These are phyloP conservation scores for Spathaspora sp. DNA, from an alignment of 1,139 yeast species.

Conservation along the genomic window DNA sequence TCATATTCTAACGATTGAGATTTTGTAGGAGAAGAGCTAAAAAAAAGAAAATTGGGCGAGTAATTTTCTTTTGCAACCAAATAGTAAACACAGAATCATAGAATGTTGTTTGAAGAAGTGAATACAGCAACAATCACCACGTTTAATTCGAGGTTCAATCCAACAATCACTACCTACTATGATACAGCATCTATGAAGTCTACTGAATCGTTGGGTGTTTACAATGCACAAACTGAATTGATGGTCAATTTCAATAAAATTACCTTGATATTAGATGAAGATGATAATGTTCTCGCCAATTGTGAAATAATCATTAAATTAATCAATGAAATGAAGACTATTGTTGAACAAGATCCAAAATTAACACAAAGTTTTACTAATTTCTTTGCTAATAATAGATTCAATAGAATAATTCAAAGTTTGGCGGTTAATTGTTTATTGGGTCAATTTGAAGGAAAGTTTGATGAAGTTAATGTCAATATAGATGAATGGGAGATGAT, in stretches of 20 bases:
- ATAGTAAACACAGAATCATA: not conserved
- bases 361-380: constrained; percentile 1
- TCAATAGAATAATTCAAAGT: not conserved
- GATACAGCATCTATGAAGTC: not conserved
- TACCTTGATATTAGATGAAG: constrained; percentile 8
- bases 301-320: not conserved
- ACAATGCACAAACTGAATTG: constrained; percentile 3
- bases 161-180: not conserved
- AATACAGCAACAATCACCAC: not conserved
- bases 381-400: not conserved
- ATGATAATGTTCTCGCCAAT: not conserved
- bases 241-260: constrained; percentile 7
- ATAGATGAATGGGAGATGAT: not conserved
- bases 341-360: not conserved
- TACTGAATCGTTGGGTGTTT: not conserved
- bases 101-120: not conserved
- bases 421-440: not conserved
- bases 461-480: not conserved
- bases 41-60: not conserved
- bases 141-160: constrained; percentile 3
- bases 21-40: not conserved
- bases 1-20: constrained; percentile 1
- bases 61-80: constrained; percentile 10
- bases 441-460: not conserved
- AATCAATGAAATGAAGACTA: not conserved